phyloP scores from a whole-genome alignment of 345 rosid species.

The Citrus sp. region DNA sequence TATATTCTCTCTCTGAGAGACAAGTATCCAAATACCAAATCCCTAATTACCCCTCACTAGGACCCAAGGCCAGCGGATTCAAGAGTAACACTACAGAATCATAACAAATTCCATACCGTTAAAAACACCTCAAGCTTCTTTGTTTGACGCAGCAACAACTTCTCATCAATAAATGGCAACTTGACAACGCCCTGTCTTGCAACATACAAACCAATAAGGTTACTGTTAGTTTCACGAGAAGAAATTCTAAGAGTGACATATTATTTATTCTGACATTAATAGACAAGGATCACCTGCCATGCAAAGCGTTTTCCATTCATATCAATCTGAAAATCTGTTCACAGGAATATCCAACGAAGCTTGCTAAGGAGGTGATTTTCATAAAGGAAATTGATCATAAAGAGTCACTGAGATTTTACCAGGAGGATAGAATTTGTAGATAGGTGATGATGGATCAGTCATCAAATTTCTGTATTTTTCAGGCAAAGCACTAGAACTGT shows the following conservation, averaged over 20 bases:
- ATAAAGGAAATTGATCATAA: constrained; percentile 5
- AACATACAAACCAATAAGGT: constrained; percentile 13
- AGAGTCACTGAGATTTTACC: constrained; percentile 38
- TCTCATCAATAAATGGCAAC: constrained; percentile 92
- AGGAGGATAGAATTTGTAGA: constrained; percentile 68
- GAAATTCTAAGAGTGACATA: not conserved
- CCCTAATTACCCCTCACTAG: not conserved
- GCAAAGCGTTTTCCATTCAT: constrained; percentile 98
- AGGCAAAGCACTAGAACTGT: constrained; percentile 90
- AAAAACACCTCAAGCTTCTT: constrained; percentile 74
- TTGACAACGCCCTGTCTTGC: constrained; percentile 80
- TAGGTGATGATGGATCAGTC: constrained; percentile 81
- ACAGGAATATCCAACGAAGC: constrained; percentile 9
- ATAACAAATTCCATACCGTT: constrained; percentile 54
- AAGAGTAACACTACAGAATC: not conserved
- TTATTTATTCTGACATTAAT: constrained; percentile 5
- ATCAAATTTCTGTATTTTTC: constrained; percentile 70
- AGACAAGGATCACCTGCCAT: constrained; percentile 76
- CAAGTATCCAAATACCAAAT: not conserved
- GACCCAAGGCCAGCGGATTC: not conserved
- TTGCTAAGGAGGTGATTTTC: not conserved
- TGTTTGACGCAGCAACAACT: constrained; percentile 69
- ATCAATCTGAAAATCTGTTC: constrained; percentile 89
- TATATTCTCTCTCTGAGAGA: not conserved
- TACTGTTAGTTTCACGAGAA: not conserved